A percentile compares a stretch with the other conserved stretches of the same genome.
These are phyloP conservation scores for Mimosa bimucronata DNA, from an alignment of 306 rosid genomes.

Conservation along the genomic window DNA sequence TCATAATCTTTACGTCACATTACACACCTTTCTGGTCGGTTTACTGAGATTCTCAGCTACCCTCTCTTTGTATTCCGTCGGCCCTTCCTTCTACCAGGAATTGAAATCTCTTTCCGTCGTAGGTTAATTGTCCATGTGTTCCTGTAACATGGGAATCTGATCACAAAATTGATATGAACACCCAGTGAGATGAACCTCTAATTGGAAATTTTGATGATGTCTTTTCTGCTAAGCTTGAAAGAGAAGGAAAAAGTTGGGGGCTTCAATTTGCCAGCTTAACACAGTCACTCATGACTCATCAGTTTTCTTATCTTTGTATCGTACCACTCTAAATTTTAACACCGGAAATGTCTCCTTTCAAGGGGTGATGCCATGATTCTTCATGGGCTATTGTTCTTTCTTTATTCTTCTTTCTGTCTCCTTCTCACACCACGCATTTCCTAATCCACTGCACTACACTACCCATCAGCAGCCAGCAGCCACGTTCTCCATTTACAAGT, in stretches of 20 bases:
- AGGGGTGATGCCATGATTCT: conserved; percentile 21
- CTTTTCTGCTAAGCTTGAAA: not conserved
- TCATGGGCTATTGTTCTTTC: not conserved
- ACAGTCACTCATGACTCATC: no score
- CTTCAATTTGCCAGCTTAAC: not conserved
- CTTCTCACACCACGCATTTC: not conserved
- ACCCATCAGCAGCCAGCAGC: not conserved
- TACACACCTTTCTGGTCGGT: conserved; percentile 17
- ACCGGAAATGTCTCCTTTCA: conserved; percentile 32
- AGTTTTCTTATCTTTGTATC: not conserved
- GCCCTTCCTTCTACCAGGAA: not conserved
- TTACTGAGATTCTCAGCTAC: conserved; percentile 27
- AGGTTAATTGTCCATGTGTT: not conserved
- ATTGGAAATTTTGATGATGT: not conserved
- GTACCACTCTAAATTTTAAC: conserved; percentile 1
- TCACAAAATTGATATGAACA: not conserved
- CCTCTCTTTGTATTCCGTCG: no score
- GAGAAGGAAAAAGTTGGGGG: not conserved
- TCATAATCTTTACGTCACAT: conserved; percentile 45
- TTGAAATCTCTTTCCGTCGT: not conserved
- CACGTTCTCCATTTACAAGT: conserved; percentile 6
- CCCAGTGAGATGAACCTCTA: not conserved
- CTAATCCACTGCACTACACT: conserved; percentile 13
- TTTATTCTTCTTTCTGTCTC: conserved; percentile 25
- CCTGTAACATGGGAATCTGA: not conserved